phyloP scores from a whole-genome alignment of 352 stramenopile species.

The Aphanomyces invadans region DNA sequence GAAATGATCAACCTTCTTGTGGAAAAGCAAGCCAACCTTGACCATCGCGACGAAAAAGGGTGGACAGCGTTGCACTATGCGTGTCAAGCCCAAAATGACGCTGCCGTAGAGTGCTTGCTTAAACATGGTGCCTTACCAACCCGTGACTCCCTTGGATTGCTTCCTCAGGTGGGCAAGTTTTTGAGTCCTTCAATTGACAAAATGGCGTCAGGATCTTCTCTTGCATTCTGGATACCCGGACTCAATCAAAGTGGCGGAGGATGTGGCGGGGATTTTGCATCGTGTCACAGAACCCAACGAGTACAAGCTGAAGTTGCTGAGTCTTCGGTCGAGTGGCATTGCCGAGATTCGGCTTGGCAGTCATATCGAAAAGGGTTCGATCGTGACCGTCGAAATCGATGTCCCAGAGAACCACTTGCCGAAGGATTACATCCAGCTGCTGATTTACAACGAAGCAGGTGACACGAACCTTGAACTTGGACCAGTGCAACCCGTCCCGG shows the following conservation, averaged over 20 bases:
- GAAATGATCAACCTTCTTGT: slow-evolving; percentile 74
- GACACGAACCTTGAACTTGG: slow-evolving; percentile 66
- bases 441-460: slow-evolving; percentile 60
- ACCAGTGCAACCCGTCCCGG: slow-evolving; percentile 65
- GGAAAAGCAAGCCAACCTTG: slow-evolving; percentile 58
- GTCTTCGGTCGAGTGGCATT: slow-evolving; percentile 74
- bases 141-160: slow-evolving; percentile 57
- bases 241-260: slow-evolving; percentile 55
- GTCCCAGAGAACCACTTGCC: slow-evolving; percentile 69
- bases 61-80: slow-evolving; percentile 78
- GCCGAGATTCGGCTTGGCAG: slow-evolving; percentile 75
- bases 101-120: slow-evolving; percentile 67
- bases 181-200: background rate
- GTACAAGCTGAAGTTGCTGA: slow-evolving; percentile 67
- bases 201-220: slow-evolving; percentile 42
- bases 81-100: slow-evolving; percentile 65
- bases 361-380: slow-evolving; percentile 75
- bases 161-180: slow-evolving; percentile 41
- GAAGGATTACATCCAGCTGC: slow-evolving; percentile 82
- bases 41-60: slow-evolving; percentile 76
- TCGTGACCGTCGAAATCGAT: slow-evolving; percentile 78
- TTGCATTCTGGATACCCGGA: slow-evolving; percentile 59
- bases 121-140: slow-evolving; percentile 57
- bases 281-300: slow-evolving; percentile 49
- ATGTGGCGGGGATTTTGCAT: slow-evolving; percentile 66